Evolutionary conservation across 2,329 filamentous ascomycete species (phyloP).

Genomic region (Colletotrichum chrysophilum): DNA sequence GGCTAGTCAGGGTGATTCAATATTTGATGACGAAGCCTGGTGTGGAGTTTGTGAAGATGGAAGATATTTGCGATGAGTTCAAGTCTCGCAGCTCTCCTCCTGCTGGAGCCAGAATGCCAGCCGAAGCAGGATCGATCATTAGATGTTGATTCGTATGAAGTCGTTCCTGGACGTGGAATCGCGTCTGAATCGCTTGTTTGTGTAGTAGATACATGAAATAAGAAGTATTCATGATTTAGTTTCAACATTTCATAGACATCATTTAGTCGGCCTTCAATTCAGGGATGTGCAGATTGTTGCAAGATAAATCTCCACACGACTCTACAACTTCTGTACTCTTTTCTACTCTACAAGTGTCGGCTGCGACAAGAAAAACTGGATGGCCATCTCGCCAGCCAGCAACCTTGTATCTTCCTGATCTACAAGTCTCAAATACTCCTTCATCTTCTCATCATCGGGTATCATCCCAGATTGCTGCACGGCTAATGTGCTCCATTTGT

Average conservation of each 20-base stretch:
- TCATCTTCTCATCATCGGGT: neutral
- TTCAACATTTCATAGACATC: neutral
- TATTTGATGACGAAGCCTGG: constrained; percentile 67
- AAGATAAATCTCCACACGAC: neutral
- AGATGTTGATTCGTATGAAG: neutral
- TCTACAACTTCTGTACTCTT: neutral
- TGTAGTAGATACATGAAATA: neutral
- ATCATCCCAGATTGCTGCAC: constrained; percentile 36
- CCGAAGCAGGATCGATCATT: constrained; percentile 25
- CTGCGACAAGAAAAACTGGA: constrained; percentile 23
- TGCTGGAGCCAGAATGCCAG: constrained; percentile 65
- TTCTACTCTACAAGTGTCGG: neutral
- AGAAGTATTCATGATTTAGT: neutral
- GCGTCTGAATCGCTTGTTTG: neutral
- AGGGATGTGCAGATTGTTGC: neutral
- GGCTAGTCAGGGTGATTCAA: constrained; percentile 60
- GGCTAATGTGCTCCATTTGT: constrained; percentile 31
- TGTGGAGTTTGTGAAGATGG: constrained; percentile 73
- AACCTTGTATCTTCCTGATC: constrained; percentile 25
- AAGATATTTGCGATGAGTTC: constrained; percentile 72
- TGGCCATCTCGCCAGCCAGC: constrained; percentile 23
- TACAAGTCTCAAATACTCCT: neutral
- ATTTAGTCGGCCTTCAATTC: neutral
- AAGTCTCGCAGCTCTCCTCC: constrained; percentile 67
- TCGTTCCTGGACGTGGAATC: neutral